Base-by-base conservation (phyloP, 2,329 filamentous ascomycete genomes). In the Colletotrichum musicola region DNA sequence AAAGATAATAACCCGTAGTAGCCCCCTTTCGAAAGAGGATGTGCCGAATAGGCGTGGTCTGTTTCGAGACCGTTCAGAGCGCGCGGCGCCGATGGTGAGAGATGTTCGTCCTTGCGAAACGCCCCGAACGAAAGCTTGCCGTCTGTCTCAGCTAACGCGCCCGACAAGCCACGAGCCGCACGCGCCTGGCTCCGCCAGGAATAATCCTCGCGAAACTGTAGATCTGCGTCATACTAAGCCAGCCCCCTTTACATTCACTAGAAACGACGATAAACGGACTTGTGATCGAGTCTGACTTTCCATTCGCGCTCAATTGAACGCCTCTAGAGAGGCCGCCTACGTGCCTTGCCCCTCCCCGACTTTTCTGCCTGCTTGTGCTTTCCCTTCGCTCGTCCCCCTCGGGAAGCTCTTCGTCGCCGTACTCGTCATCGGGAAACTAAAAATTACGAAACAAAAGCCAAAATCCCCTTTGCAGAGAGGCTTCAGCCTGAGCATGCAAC, bases 361-460 rank as follows among this genome's bases (percentile, higher is more conserved):
- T 61, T 65, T 65, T 54, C 38, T 61, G 38, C 62, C 20, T 50
- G 27, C 6, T 6, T 42, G 16, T 18, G 25, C 35, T 20, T 38
- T 38, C 58, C 53, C 22, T 25, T 38, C 58, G 44, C 22, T 49
- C 30, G 38, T 62, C 64, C 44, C 44, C 44, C 18, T n/a, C 22
- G 22, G 38, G 44, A 22, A 16, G 59, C 46, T 16, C 61, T 30
- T 63, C 40, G 7, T 63, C 16, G 46, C 53, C 46, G 35, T 57
- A 22, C 50, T 40, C 58, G 6, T 61, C 62, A 40, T 60, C 55
- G 57, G 63, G 67, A 58, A 62, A 69, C 67, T 69, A 69, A 68
- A 69, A 62, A 69, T 69, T 69, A 69, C 60, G 44, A 27, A 54
- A 62, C 51, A 22, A 64, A 64, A 54, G 51, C 64, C 62, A 62